Percentiles rank a stretch among this genome's conserved stretches.
Conservation (phyloP, 768 basidiomycete species). For the Trametes gibbosa region DNA sequence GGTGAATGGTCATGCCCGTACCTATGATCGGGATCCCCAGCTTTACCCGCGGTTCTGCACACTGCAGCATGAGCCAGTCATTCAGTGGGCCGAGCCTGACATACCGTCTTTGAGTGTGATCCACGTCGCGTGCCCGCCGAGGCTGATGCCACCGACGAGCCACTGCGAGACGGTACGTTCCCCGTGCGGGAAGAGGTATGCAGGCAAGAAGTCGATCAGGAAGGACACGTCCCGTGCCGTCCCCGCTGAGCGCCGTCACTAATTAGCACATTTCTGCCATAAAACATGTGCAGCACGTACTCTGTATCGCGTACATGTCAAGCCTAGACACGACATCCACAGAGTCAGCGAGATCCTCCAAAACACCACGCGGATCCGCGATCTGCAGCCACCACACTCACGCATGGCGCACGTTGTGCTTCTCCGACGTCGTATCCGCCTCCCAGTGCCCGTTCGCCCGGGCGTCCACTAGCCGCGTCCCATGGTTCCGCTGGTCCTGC, state of each 20-base stretch:
- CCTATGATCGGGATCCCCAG: conserved; percentile 42
- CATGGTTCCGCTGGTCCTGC: conserved; percentile 55
- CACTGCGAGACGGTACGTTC: conserved; percentile 62
- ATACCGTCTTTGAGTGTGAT: conserved; percentile 49
- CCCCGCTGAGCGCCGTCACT: conserved; percentile 40
- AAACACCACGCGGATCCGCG: conserved; percentile 2
- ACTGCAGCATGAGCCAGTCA: background rate
- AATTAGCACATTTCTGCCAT: background rate
- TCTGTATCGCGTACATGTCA: conserved; percentile 48
- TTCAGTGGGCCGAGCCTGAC: background rate
- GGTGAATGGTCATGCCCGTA: background rate
- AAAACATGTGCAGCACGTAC: conserved; percentile 28
- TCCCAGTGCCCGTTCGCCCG: conserved; percentile 38
- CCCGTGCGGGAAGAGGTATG: conserved; percentile 65
- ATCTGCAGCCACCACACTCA: conserved; percentile 20
- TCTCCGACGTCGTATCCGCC: conserved; percentile 23
- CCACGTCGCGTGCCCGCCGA: conserved; percentile 88
- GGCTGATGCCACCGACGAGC: conserved; percentile 71
- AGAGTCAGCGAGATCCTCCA: background rate
- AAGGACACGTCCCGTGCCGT: conserved; percentile 74
- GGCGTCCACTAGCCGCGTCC: conserved; percentile 36
- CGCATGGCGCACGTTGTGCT: conserved; percentile 42
- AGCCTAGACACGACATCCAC: conserved; percentile 20
- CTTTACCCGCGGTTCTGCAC: conserved; percentile 39
- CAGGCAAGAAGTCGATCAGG: conserved; percentile 74